A percentile compares a stretch with the other conserved stretches of the same genome.
Conservation (phyloP, 2,329 filamentous ascomycete genomes). For the Hyphodiscus sp. region DNA sequence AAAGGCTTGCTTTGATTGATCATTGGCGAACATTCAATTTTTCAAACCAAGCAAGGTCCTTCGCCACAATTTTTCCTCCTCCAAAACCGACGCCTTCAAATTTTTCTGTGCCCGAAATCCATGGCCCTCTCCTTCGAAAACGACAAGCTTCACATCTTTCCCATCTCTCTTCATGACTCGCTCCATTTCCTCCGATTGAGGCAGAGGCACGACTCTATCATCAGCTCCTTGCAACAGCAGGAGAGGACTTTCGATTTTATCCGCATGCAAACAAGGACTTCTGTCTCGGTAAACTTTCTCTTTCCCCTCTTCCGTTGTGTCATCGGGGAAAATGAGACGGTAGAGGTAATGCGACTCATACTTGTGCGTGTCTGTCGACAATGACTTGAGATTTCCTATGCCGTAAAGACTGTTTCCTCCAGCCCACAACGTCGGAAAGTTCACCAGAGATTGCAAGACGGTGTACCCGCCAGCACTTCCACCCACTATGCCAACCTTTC, state of each 20-base stretch:
- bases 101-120: constrained; percentile 39
- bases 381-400: constrained; percentile 42
- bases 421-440: constrained; percentile 36
- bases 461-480: constrained; percentile 48
- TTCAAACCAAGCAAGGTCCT: constrained; percentile 21
- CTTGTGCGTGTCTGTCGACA: constrained; percentile 46
- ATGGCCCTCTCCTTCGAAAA: constrained; percentile 45
- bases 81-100: constrained; percentile 34
- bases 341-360: constrained; percentile 49
- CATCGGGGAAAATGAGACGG: constrained; percentile 34
- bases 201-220: constrained; percentile 52
- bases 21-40: not conserved
- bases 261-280: constrained; percentile 42
- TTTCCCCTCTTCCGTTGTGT: constrained; percentile 34
- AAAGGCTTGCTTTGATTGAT: not conserved
- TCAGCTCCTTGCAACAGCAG: constrained; percentile 49
- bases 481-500: constrained; percentile 41
- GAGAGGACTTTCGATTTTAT: constrained; percentile 43
- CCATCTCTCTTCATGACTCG: constrained; percentile 36
- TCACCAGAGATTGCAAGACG: constrained; percentile 31
- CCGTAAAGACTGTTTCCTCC: constrained; percentile 45
- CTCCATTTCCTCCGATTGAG: constrained; percentile 48
- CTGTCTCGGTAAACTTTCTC: constrained; percentile 37
- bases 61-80: constrained; percentile 41
- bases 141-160: constrained; percentile 40